Evolutionary conservation across 202 grass and related monocot genomes (phyloP).

Genomic region (Setaria viridis): DNA sequence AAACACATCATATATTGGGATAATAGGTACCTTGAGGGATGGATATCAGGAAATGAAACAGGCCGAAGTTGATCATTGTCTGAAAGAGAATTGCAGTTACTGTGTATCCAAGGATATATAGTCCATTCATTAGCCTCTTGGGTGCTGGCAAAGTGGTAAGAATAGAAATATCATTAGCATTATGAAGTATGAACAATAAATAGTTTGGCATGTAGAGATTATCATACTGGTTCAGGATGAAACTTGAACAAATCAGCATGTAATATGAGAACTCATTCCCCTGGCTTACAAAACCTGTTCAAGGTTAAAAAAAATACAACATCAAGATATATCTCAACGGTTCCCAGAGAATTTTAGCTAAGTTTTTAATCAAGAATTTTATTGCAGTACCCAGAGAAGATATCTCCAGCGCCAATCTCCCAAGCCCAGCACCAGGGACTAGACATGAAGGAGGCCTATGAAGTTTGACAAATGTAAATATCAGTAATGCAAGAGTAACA

Average conservation of each 20-base stretch:
- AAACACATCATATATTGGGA: neutral
- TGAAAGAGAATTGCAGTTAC: conserved; percentile 96
- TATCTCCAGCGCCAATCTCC: conserved; percentile 92
- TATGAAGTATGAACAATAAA: conserved; percentile 37
- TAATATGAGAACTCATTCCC: conserved; percentile 99
- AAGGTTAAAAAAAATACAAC: conserved; percentile 33
- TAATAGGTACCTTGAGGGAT: conserved; percentile 80
- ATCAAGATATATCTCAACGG: conserved; percentile 21
- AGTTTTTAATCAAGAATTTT: conserved; percentile 18
- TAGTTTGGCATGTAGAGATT: conserved; percentile 27
- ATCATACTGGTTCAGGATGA: conserved; percentile 95
- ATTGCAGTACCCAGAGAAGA: conserved; percentile 78
- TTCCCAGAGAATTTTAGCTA: conserved; percentile 1
- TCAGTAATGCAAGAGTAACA: conserved; percentile 19
- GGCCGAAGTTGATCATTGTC: conserved; percentile 88
- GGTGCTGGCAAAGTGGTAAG: conserved; percentile 51
- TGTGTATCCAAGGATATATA: conserved; percentile 99
- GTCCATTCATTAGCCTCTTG: conserved; percentile 83
- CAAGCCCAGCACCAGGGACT: conserved; percentile 98
- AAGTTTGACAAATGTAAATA: conserved; percentile 48
- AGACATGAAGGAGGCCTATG: conserved; percentile 88
- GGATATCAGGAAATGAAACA: conserved; percentile 97
- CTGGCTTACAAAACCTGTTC: conserved; percentile 93
- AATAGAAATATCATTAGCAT: conserved; percentile 31
- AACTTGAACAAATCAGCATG: conserved; percentile 98